A percentile compares a stretch with the other conserved stretches of the same genome.
phyloP scores from a whole-genome alignment of 1,139 yeast species.

The Blastobotrys indianensis region DNA sequence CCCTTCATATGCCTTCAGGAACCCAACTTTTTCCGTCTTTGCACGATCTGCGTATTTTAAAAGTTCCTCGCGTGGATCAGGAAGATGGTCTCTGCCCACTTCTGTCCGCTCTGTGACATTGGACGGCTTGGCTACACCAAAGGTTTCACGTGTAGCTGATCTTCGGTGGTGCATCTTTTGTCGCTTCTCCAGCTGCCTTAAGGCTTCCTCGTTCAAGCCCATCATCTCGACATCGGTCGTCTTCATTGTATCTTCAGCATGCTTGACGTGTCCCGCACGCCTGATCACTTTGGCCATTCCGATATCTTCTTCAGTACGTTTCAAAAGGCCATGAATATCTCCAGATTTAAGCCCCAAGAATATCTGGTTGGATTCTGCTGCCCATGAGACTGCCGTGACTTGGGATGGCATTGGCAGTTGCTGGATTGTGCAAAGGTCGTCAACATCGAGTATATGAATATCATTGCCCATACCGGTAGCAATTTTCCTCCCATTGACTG shows the following conservation, averaged over 20 bases:
- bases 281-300: conserved; percentile 35
- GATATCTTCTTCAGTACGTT: conserved; percentile 30
- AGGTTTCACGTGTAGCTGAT: conserved; percentile 2
- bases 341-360: conserved; percentile 35
- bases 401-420: conserved; percentile 18
- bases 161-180: conserved; percentile 12
- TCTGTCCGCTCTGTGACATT: background rate
- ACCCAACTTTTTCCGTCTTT: conserved; percentile 15
- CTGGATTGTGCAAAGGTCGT: conserved; percentile 33
- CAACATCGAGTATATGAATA: conserved; percentile 34
- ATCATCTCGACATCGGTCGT: conserved; percentile 31
- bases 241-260: conserved; percentile 33
- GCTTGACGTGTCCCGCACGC: conserved; percentile 34
- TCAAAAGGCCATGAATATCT: conserved; percentile 31
- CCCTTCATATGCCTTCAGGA: conserved; percentile 5
- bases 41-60: conserved; percentile 34
- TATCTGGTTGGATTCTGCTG: conserved; percentile 32
- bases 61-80: conserved; percentile 36
- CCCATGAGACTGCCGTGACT: conserved; percentile 31
- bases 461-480: conserved; percentile 24
- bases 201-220: conserved; percentile 26
- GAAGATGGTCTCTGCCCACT: conserved; percentile 3
- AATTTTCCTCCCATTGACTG: conserved; percentile 25
- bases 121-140: conserved; percentile 9
- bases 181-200: conserved; percentile 12